These are phyloP conservation scores for Pythium angustatum DNA, from an alignment of 352 stramenopile genomes.

Conservation along the genomic window DNA sequence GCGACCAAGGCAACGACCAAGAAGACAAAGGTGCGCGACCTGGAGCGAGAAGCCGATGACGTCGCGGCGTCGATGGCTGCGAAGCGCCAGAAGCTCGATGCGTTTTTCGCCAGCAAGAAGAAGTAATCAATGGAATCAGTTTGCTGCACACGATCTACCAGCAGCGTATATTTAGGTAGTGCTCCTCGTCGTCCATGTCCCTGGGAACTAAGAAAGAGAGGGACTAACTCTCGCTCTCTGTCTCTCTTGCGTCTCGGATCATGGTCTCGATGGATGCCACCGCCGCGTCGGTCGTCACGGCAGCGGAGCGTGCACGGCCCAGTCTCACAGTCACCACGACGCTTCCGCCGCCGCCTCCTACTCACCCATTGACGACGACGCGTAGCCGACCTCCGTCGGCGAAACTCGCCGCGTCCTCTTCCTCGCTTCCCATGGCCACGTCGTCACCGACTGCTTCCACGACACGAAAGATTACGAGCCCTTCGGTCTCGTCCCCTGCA, in stretches of 20 bases:
- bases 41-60: constrained; percentile 10
- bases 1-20: background rate
- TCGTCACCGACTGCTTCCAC: background rate
- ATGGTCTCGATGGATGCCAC: constrained; percentile 1
- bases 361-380: background rate
- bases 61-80: constrained; percentile 17
- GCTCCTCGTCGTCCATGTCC: too few species aligned
- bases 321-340: constrained; percentile 18
- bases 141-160: too few species aligned
- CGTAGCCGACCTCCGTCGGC: background rate
- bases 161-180: constrained; percentile 5
- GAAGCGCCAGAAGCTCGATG: constrained; percentile 37
- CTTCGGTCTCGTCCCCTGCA: constrained; percentile 4
- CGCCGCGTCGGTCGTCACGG: background rate
- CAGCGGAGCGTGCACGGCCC: background rate
- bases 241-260: too few species aligned
- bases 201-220: too few species aligned
- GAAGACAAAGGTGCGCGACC: background rate
- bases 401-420: constrained; percentile 1
- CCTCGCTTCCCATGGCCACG: constrained; percentile 4
- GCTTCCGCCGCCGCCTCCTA: background rate
- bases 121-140: constrained; percentile 8
- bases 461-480: background rate
- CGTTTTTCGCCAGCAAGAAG: constrained; percentile 26
- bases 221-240: too few species aligned